phyloP scores from a whole-genome alignment of 2,329 filamentous ascomycete genomes.

The Hypomyces perniciosus region DNA sequence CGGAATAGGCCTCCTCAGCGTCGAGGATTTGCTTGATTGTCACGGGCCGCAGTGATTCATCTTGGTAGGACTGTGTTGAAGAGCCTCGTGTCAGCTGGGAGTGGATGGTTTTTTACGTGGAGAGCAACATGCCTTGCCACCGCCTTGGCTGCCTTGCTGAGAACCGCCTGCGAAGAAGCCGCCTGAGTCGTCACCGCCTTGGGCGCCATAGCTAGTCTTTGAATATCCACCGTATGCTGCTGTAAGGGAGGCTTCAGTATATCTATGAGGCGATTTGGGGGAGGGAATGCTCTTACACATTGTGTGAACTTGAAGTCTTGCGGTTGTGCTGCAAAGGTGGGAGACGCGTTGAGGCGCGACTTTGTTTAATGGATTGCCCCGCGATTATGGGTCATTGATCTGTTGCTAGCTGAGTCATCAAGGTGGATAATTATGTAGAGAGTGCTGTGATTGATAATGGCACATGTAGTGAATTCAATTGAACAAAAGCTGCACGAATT shows the following conservation, averaged over 20 bases:
- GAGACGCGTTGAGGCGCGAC: conserved; percentile 30
- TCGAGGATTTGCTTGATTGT: conserved; percentile 94
- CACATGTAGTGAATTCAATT: no score
- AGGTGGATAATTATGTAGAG: no score
- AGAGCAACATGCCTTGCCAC: conserved; percentile 34
- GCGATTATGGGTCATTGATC: conserved; percentile 11
- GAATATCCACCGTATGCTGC: conserved; percentile 46
- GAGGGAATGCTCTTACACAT: conserved; percentile 28
- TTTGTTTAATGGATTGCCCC: conserved; percentile 28
- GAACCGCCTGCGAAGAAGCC: conserved; percentile 57
- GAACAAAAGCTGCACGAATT: no score
- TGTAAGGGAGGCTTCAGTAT: conserved; percentile 18
- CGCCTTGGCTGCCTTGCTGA: conserved; percentile 51
- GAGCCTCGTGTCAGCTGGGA: conserved; percentile 3
- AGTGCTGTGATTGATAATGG: no score
- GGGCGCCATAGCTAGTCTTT: conserved; percentile 43
- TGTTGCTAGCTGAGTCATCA: conserved; percentile 5
- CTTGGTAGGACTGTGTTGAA: conserved; percentile 50
- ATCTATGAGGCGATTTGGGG: background rate
- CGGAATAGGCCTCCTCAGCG: conserved; percentile 66
- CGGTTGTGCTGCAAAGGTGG: conserved; percentile 11
- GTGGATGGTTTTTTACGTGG: background rate
- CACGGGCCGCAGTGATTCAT: conserved; percentile 85
- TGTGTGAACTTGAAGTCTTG: conserved; percentile 16
- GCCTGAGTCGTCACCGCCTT: conserved; percentile 54